phyloP scores from a whole-genome alignment of 805 yeast species.

The Monosporozyma aerobia region DNA sequence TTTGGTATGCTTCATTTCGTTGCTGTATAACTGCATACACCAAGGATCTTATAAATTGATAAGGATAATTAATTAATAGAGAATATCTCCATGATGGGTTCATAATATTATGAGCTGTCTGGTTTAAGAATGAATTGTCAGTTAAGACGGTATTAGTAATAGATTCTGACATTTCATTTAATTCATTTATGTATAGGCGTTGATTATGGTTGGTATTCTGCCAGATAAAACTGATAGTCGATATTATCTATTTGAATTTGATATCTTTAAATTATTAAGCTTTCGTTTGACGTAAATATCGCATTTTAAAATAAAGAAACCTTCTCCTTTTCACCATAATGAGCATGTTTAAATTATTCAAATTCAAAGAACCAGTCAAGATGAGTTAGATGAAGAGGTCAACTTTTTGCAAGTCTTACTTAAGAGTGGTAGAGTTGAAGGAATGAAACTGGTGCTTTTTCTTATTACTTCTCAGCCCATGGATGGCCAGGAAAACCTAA shows the following conservation, averaged over 20 bases:
- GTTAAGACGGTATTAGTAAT: background rate
- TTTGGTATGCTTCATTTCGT: background rate
- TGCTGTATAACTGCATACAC: slow-evolving; percentile 8
- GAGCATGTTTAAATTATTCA: too few species aligned
- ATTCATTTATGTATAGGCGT: background rate
- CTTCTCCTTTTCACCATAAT: background rate
- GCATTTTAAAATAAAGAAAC: background rate
- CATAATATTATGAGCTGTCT: background rate
- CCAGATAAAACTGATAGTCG: background rate
- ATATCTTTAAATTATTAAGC: background rate
- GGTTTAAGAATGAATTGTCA: background rate
- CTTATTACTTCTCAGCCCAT: background rate
- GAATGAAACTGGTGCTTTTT: background rate
- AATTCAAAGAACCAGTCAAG: background rate
- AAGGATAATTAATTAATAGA: slow-evolving; percentile 12
- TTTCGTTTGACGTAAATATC: background rate
- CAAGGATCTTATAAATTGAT: slow-evolving; percentile 11
- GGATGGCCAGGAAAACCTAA: too few species aligned
- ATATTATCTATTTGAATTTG: background rate
- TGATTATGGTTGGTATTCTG: background rate
- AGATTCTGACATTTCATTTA: background rate
- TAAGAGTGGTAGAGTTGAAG: background rate
- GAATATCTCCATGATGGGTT: slow-evolving; percentile 5
- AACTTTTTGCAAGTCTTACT: background rate
- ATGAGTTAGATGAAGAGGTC: background rate